Conservation (phyloP, 257 asterid genomes). For the Vinca minor region DNA sequence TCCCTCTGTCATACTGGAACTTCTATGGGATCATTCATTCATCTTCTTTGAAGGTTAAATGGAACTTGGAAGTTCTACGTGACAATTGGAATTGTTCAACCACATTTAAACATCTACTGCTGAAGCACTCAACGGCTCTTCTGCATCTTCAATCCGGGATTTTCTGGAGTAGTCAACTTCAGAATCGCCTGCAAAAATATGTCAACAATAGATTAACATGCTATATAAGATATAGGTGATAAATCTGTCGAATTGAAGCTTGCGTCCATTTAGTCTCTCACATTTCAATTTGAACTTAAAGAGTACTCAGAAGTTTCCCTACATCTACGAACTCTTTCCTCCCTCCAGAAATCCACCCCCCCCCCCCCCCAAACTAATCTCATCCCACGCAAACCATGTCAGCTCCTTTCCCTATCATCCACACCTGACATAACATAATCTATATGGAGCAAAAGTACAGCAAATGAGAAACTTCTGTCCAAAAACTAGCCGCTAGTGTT, state of each 20-base stretch:
- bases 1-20: neutral
- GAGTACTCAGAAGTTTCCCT: neutral
- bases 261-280: neutral
- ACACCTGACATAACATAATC: neutral
- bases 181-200: conserved; percentile 35
- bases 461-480: neutral
- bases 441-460: neutral
- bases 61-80: neutral
- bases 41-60: neutral
- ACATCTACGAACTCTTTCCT: neutral
- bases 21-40: neutral
- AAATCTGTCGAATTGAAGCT: neutral
- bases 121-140: conserved; percentile 24
- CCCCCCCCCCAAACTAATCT: neutral
- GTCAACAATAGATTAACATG: neutral
- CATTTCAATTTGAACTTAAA: neutral
- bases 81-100: conserved; percentile 4
- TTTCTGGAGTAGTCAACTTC: conserved; percentile 29
- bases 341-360: too few relatives aligned
- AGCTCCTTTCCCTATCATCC: neutral
- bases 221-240: neutral
- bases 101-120: conserved; percentile 21
- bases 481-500: neutral
- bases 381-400: neutral
- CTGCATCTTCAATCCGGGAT: conserved; percentile 20